A percentile compares a stretch with the other conserved stretches of the same genome.
Evolutionary conservation across 345 rosid species (phyloP).

Genomic region (Hevea brasiliensis): DNA sequence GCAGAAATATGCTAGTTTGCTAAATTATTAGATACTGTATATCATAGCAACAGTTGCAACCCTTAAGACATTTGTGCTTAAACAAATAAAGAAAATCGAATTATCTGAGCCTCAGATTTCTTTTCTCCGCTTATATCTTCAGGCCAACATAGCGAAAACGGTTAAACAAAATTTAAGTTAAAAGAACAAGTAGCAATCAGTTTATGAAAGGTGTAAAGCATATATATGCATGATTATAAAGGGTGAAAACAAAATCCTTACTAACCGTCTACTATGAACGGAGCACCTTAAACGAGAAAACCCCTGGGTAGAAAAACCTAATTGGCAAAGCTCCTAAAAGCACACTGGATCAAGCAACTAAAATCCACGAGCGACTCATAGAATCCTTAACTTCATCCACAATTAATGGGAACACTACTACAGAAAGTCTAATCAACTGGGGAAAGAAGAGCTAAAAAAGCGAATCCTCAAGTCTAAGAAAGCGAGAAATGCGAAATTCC

Average conservation of each 20-base stretch:
- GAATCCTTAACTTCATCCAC: constrained; percentile 31
- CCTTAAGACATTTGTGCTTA: not conserved
- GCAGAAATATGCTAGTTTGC: not conserved
- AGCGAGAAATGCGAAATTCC: constrained; percentile 13
- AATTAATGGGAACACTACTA: constrained; percentile 24
- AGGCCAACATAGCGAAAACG: not conserved
- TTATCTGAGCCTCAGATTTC: not conserved
- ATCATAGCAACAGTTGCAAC: not conserved
- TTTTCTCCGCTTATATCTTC: not conserved
- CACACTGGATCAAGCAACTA: constrained; percentile 24
- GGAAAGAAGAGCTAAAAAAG: constrained; percentile 12
- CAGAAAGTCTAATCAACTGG: constrained; percentile 10
- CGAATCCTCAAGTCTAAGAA: constrained; percentile 12
- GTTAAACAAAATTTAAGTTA: not conserved
- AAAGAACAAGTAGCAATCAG: not conserved
- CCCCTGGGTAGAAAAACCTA: not conserved
- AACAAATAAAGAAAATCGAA: not conserved
- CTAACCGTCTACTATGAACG: constrained; percentile 17
- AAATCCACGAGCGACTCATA: not conserved
- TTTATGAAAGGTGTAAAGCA: not conserved
- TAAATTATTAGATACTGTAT: not conserved
- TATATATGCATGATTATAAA: not conserved
- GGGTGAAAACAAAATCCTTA: constrained; percentile 5
- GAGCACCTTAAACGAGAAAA: not conserved
- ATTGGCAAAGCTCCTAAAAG: constrained; percentile 5